A percentile compares a stretch with the other conserved stretches of the same genome.
These are phyloP conservation scores for Lobosporangium transversale DNA, from an alignment of 192 early-diverging fungal species.

Conservation along the genomic window DNA sequence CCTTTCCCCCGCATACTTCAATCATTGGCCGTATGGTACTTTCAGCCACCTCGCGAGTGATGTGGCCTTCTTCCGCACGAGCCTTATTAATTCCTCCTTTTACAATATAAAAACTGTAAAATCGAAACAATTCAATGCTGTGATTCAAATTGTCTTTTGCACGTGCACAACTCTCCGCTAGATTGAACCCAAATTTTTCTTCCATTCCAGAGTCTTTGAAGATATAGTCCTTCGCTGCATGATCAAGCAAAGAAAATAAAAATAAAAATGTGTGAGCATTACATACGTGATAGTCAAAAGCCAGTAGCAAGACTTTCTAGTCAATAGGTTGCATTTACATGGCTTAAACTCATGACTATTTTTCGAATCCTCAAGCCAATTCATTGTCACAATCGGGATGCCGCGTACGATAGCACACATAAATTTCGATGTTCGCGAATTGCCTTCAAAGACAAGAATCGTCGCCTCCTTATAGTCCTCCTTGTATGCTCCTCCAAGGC, in stretches of 20 bases:
- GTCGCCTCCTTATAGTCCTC: conserved; percentile 1
- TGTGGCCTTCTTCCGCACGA: not conserved
- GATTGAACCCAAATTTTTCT: not conserved
- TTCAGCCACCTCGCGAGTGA: not conserved
- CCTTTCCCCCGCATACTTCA: conserved; percentile 26
- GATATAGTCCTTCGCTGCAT: not conserved
- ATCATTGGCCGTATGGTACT: not conserved
- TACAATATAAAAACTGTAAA: conserved; percentile 3
- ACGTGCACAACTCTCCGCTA: not conserved
- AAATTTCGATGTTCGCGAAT: conserved; percentile 8
- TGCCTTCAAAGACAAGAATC: conserved; percentile 16
- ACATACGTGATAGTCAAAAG: not conserved
- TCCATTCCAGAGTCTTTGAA: conserved; percentile 5
- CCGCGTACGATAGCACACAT: conserved; percentile 21
- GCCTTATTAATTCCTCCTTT: conserved; percentile 1
- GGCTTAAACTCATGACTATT: not conserved
- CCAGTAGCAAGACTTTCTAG: not conserved
- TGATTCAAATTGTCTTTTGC: not conserved
- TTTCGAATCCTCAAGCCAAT: conserved; percentile 17
- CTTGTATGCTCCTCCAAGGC: not conserved
- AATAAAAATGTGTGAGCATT: not conserved
- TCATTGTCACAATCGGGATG: conserved; percentile 15
- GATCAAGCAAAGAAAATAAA: not conserved
- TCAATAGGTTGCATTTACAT: conserved; percentile 6
- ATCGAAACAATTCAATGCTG: not conserved